Base-by-base conservation (phyloP, 139 green algal genomes). In the Limnomonas spitsbergensis region DNA sequence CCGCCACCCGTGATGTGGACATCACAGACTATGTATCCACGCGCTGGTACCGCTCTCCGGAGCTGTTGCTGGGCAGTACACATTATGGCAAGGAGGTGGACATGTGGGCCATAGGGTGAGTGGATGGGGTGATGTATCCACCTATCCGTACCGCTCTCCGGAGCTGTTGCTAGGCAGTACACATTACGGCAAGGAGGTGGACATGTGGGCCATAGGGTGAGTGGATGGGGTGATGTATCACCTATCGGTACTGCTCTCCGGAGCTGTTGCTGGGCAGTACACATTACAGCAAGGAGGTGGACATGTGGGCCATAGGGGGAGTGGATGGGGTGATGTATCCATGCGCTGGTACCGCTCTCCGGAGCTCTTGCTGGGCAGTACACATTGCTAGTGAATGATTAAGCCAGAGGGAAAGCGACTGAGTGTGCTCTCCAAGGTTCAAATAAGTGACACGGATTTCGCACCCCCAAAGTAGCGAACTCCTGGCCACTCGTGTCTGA, bases 11-110 rank as follows among this genome's bases (percentile, higher is more conserved):
- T 0, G 86, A 86, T 35, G 84, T 77, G 27, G 80, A 80, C 66
- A 89, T 97, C 35, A 97, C 93, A 0, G 93, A 97, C 40, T 96
- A 95, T 78, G 93, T 98, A n/a, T 94, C 93, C 72, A 98, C 95
- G 0, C 86, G 95, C 1, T 98, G 94, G 95, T 98, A 98, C 85
- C 83, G 93, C 2, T 82, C 91, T 0, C 95, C 95, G 9, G 95
- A 98, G 88, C 90, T 98, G 79, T 88, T 99, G 66, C 86, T 98
- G 27, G 93, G 93, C 37, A 87, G 83, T 36, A 91, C 83, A 0
- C 69, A 83, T 38, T 98, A 98, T 79, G 89, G 85, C 38, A 86
- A 86, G 42, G 84, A 88, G 27, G 91, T 98, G 32, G 95, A 98
- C 80, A 70, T 95, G 35, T 98, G 94, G 94, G 90, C 92, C 29